Percentiles rank a stretch among this genome's conserved stretches.
These are phyloP conservation scores for Camelina laxa DNA, from an alignment of 345 rosid species.

Conservation along the genomic window DNA sequence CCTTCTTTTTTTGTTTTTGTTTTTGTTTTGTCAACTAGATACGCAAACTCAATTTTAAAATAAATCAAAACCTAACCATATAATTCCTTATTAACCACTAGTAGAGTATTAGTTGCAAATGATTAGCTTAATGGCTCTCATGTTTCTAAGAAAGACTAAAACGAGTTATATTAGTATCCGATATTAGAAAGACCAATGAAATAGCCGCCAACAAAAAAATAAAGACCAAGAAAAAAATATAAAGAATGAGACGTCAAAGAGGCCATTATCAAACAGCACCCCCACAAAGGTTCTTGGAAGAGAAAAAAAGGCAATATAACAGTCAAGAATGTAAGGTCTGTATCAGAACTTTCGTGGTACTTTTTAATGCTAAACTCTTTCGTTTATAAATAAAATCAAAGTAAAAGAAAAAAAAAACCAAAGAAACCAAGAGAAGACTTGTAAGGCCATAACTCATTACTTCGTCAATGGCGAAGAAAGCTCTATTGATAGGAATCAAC, in stretches of 20 bases:
- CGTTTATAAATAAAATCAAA: background rate
- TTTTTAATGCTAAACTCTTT: too few species aligned
- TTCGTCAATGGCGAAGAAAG: slow-evolving; percentile 63
- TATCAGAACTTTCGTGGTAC: too few species aligned
- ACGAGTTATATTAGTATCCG: background rate
- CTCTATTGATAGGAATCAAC: slow-evolving; percentile 81
- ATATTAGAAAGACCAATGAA: background rate
- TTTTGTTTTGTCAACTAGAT: background rate
- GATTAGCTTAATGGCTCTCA: slow-evolving; percentile 6
- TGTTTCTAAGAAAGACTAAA: background rate
- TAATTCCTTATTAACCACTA: background rate
- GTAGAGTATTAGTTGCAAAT: slow-evolving; percentile 5
- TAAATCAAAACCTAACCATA: background rate
- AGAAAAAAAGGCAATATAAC: too few species aligned
- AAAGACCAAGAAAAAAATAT: background rate
- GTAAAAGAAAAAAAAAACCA: background rate
- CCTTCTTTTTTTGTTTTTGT: background rate
- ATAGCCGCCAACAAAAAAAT: background rate
- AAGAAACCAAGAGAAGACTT: background rate
- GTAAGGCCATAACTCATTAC: background rate
- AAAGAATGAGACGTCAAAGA: too few species aligned
- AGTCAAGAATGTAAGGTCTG: too few species aligned
- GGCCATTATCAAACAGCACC: too few species aligned
- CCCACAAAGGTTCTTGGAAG: too few species aligned
- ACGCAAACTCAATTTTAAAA: background rate